Conservation (phyloP, 2,329 filamentous ascomycete genomes). For the Hymenoscyphus salicellus region DNA sequence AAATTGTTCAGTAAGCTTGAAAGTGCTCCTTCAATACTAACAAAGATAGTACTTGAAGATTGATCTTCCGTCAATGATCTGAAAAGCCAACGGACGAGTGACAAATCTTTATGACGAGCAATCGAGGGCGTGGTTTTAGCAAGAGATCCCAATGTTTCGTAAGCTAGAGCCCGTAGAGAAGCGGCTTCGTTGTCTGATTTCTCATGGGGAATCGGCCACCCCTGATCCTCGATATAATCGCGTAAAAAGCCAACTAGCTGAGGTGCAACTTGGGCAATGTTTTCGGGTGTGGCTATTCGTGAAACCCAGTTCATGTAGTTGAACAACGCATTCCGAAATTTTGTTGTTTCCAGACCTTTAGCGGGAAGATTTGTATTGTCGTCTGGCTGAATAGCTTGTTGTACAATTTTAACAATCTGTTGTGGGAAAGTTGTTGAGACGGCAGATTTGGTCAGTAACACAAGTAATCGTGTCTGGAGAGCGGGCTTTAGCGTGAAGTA, state of each 20-base stretch:
- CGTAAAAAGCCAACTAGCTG: conserved; percentile 66
- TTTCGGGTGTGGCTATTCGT: conserved; percentile 60
- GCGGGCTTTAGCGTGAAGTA: conserved; percentile 72
- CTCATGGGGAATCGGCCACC: conserved; percentile 71
- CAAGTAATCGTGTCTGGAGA: conserved; percentile 74
- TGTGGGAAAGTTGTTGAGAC: conserved; percentile 67
- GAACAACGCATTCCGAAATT: conserved; percentile 79
- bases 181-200: conserved; percentile 55
- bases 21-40: conserved; percentile 86
- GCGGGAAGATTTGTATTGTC: conserved; percentile 35
- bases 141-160: conserved; percentile 85
- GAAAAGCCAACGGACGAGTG: conserved; percentile 74
- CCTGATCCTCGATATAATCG: conserved; percentile 73
- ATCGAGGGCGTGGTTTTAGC: conserved; percentile 62
- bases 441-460: conserved; percentile 72
- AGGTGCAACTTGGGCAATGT: conserved; percentile 63
- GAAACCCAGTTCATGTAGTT: conserved; percentile 85
- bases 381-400: conserved; percentile 57
- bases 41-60: conserved; percentile 67
- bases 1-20: conserved; percentile 70
- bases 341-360: conserved; percentile 60
- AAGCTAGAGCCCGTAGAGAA: conserved; percentile 73
- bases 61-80: conserved; percentile 77
- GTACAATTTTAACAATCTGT: conserved; percentile 66
- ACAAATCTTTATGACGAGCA: conserved; percentile 49